phyloP scores from a whole-genome alignment of 2,329 filamentous ascomycete species.

The Trichoderma sp. region DNA sequence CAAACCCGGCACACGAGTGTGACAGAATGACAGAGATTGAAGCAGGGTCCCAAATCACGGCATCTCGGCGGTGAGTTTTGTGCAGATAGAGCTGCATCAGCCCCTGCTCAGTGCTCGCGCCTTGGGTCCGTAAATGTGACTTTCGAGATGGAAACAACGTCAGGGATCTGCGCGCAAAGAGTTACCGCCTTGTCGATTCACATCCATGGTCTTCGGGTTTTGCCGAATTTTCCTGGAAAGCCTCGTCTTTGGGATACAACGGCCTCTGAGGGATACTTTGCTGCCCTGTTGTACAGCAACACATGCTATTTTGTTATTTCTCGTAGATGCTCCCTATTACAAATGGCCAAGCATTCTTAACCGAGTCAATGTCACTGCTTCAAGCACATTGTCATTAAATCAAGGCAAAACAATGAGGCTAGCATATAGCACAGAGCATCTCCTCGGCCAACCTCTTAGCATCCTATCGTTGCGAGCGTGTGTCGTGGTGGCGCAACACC shows the following conservation, averaged over 20 bases:
- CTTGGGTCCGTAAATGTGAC: not conserved
- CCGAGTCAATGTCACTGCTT: not conserved
- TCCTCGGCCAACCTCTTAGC: not conserved
- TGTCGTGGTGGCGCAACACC: constrained; percentile 11
- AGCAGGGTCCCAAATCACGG: not conserved
- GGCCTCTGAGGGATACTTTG: not conserved
- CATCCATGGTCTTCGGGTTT: not conserved
- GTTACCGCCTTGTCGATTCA: not conserved
- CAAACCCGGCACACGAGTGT: not conserved
- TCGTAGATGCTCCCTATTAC: not conserved
- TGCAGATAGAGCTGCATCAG: not conserved
- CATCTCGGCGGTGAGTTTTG: constrained; percentile 12
- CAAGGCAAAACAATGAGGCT: not conserved
- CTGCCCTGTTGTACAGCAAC: not conserved
- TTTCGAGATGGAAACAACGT: not conserved
- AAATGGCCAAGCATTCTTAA: not conserved
- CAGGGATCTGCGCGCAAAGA: not conserved
- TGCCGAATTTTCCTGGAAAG: not conserved
- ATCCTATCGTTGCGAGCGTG: not conserved
- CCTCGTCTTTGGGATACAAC: not conserved
- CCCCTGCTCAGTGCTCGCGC: not conserved
- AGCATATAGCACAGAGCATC: not conserved
- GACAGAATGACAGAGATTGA: not conserved
- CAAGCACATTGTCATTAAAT: not conserved
- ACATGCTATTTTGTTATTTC: not conserved